These are phyloP conservation scores for Rhododendron kiyosumense DNA, from an alignment of 148 eudicot genomes.

Conservation along the genomic window DNA sequence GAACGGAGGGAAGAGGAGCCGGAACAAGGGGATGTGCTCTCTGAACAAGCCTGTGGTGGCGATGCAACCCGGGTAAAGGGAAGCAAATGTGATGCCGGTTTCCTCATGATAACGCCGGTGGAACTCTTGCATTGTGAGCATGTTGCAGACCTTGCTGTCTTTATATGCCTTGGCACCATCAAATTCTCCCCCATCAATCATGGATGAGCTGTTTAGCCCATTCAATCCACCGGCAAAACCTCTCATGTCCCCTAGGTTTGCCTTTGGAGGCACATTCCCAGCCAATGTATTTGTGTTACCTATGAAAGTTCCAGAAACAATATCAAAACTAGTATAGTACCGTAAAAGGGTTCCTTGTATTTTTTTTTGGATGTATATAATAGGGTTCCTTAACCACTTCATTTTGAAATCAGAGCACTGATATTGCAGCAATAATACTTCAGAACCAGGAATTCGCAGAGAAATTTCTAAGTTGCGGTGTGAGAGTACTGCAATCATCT, in stretches of 20 bases:
- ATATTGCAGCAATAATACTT: not conserved
- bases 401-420: not conserved
- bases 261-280: slow-evolving; percentile 95
- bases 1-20: slow-evolving; percentile 84
- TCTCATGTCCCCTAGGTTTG: slow-evolving; percentile 79
- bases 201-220: slow-evolving; percentile 65
- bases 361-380: too few relatives aligned
- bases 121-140: slow-evolving; percentile 97
- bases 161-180: slow-evolving; percentile 97
- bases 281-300: slow-evolving; percentile 94
- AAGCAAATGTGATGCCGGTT: slow-evolving; percentile 73
- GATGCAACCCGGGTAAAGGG: slow-evolving; percentile 97
- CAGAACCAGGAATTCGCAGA: not conserved
- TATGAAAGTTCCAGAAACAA: slow-evolving; percentile 12
- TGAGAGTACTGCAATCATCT: not conserved
- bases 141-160: slow-evolving; percentile 96
- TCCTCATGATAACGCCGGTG: slow-evolving; percentile 82
- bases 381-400: not conserved
- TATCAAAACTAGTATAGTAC: not conserved
- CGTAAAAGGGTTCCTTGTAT: not conserved
- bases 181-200: slow-evolving; percentile 90
- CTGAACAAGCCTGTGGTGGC: slow-evolving; percentile 88
- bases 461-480: not conserved
- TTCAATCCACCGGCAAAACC: slow-evolving; percentile 75
- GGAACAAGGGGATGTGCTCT: slow-evolving; percentile 69